Evolutionary conservation across 2,329 filamentous ascomycete species (phyloP).

Genomic region (Karstenula rhodostoma): DNA sequence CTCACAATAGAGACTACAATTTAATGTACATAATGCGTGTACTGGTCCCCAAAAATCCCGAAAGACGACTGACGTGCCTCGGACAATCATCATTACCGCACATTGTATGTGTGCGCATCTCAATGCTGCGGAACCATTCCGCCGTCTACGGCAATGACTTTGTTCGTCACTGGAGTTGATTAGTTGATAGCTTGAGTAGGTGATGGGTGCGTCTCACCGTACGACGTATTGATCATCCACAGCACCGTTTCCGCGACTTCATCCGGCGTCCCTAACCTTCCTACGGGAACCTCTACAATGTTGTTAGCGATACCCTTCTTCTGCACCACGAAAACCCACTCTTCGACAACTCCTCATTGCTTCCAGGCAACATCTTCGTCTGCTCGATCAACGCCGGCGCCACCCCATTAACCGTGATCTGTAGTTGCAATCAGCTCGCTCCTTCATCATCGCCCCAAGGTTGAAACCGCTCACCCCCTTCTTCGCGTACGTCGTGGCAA

Average conservation of each 20-base stretch:
- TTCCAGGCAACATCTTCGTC: slow-evolving; percentile 55
- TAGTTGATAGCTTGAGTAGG: slow-evolving; percentile 17
- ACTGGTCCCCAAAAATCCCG: background rate
- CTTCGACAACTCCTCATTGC: slow-evolving; percentile 43
- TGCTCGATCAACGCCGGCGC: slow-evolving; percentile 58
- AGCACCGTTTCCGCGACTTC: slow-evolving; percentile 59
- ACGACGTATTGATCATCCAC: slow-evolving; percentile 50
- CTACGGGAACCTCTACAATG: slow-evolving; percentile 52
- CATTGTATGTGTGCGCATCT: slow-evolving; percentile 1
- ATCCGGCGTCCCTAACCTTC: slow-evolving; percentile 54
- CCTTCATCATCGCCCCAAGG: background rate
- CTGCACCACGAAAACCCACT: slow-evolving; percentile 27
- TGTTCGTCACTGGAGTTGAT: slow-evolving; percentile 58
- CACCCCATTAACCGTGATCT: slow-evolving; percentile 57
- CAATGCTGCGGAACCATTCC: slow-evolving; percentile 32
- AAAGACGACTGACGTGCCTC: background rate
- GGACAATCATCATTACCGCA: background rate
- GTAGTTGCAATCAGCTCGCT: background rate
- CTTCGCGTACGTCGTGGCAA: slow-evolving; percentile 53
- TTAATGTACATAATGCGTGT: slow-evolving; percentile 8
- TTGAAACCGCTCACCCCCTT: slow-evolving; percentile 40
- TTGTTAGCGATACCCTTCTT: background rate
- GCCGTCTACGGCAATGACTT: slow-evolving; percentile 41
- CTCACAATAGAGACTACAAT: slow-evolving; percentile 3
- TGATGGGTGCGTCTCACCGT: background rate